Percentiles rank a stretch among this genome's conserved stretches.
Conservation (phyloP, 140 eudicot genomes). For the Erigeron philadelphicus region DNA sequence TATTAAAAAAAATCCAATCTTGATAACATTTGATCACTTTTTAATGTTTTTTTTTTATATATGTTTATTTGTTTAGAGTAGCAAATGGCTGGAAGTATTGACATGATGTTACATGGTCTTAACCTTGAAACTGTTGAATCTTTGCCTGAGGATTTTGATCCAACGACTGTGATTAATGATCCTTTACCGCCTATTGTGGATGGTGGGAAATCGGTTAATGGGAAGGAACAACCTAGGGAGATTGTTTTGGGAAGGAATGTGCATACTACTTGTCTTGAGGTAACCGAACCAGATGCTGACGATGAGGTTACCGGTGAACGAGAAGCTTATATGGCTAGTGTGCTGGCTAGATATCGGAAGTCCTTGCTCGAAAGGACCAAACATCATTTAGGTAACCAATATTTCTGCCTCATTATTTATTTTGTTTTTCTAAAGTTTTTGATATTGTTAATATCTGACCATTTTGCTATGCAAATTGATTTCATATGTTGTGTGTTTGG, state of each 20-base stretch:
- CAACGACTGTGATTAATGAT: constrained; percentile 38
- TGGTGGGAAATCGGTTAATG: constrained; percentile 16
- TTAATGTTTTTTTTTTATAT: neutral
- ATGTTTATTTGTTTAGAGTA: neutral
- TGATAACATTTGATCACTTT: neutral
- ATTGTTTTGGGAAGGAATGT: constrained; percentile 87
- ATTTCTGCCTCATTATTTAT: neutral
- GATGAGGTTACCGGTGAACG: constrained; percentile 91
- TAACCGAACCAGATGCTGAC: constrained; percentile 91
- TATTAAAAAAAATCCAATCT: neutral
- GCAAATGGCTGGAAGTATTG: constrained; percentile 46
- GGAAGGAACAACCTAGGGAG: constrained; percentile 48
- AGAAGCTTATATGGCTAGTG: constrained; percentile 87
- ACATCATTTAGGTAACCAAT: constrained; percentile 74
- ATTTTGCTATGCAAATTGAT: neutral
- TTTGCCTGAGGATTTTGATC: constrained; percentile 52
- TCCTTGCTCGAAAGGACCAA: constrained; percentile 77
- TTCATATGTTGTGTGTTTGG: neutral
- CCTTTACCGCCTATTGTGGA: constrained; percentile 43
- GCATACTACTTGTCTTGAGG: constrained; percentile 70
- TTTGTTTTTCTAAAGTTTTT: neutral
- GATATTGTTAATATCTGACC: neutral
- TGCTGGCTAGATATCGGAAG: constrained; percentile 75
- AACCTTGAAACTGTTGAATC: constrained; percentile 41
- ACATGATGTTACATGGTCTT: constrained; percentile 36